These are phyloP conservation scores for Phalaenopsis aphrodite DNA, from an alignment of 106 monocot genomes.

Conservation along the genomic window DNA sequence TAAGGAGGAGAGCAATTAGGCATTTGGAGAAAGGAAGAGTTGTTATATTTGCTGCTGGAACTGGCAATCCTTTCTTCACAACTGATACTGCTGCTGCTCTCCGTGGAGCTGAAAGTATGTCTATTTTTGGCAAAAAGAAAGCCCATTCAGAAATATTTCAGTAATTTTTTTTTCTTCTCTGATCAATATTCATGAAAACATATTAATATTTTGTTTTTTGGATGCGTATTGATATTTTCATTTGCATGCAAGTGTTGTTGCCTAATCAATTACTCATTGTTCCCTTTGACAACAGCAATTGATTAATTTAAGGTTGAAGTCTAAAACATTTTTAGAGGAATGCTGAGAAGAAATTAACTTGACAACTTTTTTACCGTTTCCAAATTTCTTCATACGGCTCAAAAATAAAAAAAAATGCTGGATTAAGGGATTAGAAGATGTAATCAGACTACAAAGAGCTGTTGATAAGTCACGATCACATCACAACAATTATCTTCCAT, in stretches of 20 bases:
- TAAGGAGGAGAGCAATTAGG: slow-evolving; percentile 78
- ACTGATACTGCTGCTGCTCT: slow-evolving; percentile 98
- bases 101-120: slow-evolving; percentile 96
- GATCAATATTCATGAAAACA: not conserved
- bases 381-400: not conserved
- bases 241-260: not conserved
- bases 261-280: not conserved
- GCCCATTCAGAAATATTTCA: not conserved
- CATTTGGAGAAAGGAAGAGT: slow-evolving; percentile 98
- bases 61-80: slow-evolving; percentile 97
- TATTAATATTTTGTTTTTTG: not conserved
- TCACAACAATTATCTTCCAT: not conserved
- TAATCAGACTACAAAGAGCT: not conserved
- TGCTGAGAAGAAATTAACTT: not conserved
- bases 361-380: not conserved
- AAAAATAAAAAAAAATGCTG: not conserved
- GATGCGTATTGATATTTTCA: not conserved
- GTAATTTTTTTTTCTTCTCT: not conserved
- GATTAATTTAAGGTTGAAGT: not conserved
- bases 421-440: not conserved
- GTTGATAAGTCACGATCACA: not conserved
- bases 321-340: not conserved
- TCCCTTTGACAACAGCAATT: not conserved
- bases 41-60: slow-evolving; percentile 98
- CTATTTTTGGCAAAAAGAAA: not conserved